A percentile compares a stretch with the other conserved stretches of the same genome.
phyloP scores from a whole-genome alignment of 2,329 filamentous ascomycete species.

The Ophiostoma ulmi region DNA sequence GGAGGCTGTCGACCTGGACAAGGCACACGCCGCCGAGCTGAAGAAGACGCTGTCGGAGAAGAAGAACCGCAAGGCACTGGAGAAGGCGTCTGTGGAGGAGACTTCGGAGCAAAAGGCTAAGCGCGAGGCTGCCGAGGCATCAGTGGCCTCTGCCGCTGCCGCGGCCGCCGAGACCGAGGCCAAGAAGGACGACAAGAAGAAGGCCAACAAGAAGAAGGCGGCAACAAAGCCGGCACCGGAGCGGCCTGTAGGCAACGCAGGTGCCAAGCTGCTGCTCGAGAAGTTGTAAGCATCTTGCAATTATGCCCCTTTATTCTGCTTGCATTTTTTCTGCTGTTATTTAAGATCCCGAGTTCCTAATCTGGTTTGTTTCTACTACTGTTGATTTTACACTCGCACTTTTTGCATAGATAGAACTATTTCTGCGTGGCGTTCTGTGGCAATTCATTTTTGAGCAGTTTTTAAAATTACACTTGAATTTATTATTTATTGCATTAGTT shows the following conservation, averaged over 20 bases:
- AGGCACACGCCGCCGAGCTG: slow-evolving; percentile 61
- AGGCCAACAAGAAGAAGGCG: slow-evolving; percentile 18
- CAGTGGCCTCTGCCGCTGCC: slow-evolving; percentile 39
- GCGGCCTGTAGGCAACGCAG: slow-evolving; percentile 53
- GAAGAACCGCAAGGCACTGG: slow-evolving; percentile 65
- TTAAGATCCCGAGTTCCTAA: background rate
- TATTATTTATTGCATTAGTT: background rate
- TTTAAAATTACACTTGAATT: background rate
- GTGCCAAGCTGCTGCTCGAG: slow-evolving; percentile 56
- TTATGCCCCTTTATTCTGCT: background rate
- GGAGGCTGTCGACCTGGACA: slow-evolving; percentile 68
- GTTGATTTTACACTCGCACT: background rate
- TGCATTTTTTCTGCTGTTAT: no score
- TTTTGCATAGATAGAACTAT: slow-evolving; percentile 9
- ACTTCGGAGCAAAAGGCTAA: slow-evolving; percentile 48
- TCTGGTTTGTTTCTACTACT: background rate
- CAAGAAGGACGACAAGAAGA: slow-evolving; percentile 41
- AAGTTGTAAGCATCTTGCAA: slow-evolving; percentile 39
- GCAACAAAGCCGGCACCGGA: slow-evolving; percentile 31
- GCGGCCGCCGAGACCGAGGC: slow-evolving; percentile 43
- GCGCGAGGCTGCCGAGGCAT: slow-evolving; percentile 38
- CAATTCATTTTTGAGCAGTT: background rate
- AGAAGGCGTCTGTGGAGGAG: slow-evolving; percentile 60
- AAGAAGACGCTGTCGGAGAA: slow-evolving; percentile 66
- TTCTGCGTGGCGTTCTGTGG: slow-evolving; percentile 12